A percentile compares a stretch with the other conserved stretches of the same genome.
These are phyloP conservation scores for Marvania coccoides DNA, from an alignment of 139 green algal species.

Conservation along the genomic window DNA sequence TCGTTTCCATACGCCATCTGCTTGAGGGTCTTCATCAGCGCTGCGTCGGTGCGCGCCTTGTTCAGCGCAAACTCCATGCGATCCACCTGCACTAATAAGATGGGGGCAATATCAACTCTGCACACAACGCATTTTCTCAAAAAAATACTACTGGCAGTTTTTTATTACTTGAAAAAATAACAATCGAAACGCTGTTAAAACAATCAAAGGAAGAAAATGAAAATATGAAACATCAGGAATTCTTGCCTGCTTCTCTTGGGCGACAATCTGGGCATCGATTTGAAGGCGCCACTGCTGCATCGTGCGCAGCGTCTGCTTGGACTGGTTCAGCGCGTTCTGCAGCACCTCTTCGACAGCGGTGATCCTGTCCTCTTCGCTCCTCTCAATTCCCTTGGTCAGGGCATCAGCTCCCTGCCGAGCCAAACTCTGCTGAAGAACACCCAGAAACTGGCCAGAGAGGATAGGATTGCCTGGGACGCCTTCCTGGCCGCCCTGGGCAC, in stretches of 20 bases:
- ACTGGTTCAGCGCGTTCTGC: background rate
- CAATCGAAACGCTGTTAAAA: too few species aligned
- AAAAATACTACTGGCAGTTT: background rate
- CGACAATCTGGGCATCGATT: constrained; percentile 4
- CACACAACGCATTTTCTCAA: background rate
- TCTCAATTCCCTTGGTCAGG: background rate
- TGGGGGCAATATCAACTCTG: too few species aligned
- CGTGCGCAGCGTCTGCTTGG: background rate
- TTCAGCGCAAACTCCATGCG: constrained; percentile 37
- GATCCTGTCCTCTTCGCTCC: constrained; percentile 1
- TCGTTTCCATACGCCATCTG: constrained; percentile 16
- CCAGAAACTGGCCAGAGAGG: background rate
- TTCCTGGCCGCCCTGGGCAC: background rate
- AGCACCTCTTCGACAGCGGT: constrained; percentile 1
- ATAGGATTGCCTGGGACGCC: background rate
- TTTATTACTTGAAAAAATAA: background rate
- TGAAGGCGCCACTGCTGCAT: background rate
- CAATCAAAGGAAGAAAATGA: too few species aligned
- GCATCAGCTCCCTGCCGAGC: constrained; percentile 16
- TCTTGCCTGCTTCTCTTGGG: constrained; percentile 10
- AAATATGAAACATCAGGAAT: too few species aligned
- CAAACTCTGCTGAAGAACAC: constrained; percentile 13
- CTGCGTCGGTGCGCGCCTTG: constrained; percentile 20
- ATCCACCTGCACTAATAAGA: constrained; percentile 2
- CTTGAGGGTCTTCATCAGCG: constrained; percentile 19